These are phyloP conservation scores for Aspergillus homomorphus DNA, from an alignment of 495 filamentous ascomycete species.

Conservation along the genomic window DNA sequence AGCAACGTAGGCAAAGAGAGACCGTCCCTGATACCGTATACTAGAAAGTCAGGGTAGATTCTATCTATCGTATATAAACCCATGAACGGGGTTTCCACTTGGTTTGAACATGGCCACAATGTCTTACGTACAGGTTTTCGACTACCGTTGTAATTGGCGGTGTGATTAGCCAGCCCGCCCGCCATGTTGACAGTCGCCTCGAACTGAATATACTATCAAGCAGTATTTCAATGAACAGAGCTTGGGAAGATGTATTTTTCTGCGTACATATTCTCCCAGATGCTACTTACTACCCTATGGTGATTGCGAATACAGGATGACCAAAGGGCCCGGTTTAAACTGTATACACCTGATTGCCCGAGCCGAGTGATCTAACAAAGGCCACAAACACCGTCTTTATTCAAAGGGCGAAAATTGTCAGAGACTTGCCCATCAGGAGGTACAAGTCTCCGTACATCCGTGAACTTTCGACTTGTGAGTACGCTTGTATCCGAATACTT, in stretches of 20 bases:
- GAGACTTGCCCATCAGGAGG: background rate
- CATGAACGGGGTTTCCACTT: background rate
- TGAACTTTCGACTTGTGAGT: background rate
- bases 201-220: background rate
- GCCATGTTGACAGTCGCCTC: background rate
- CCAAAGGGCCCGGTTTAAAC: no score
- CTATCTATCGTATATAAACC: no score
- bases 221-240: no score
- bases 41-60: no score
- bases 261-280: no score
- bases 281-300: no score
- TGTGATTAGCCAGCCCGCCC: background rate
- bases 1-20: no score
- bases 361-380: background rate
- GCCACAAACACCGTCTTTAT: background rate
- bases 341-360: no score
- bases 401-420: background rate
- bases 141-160: background rate
- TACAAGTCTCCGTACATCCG: background rate
- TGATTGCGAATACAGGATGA: no score
- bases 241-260: no score
- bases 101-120: background rate
- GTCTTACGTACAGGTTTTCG: background rate
- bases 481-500: slow-evolving; percentile 26
- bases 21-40: no score